A percentile compares a stretch with the other conserved stretches of the same genome.
Conservation (phyloP, 2,329 filamentous ascomycete species). For the Alternaria solani region DNA sequence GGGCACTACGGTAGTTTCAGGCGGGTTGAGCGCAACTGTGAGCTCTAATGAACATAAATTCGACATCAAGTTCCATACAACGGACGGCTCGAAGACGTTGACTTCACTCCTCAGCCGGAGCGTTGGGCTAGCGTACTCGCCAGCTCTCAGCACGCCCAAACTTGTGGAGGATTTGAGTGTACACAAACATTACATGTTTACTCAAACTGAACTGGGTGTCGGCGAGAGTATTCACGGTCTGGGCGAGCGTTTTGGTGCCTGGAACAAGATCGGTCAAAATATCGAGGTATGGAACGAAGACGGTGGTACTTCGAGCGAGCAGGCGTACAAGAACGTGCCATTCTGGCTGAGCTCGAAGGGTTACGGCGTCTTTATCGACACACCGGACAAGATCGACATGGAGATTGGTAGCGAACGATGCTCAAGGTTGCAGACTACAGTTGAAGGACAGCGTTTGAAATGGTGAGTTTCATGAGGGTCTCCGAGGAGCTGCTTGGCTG, state of each 20-base stretch:
- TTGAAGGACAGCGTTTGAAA: conserved; percentile 74
- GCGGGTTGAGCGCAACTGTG: conserved; percentile 62
- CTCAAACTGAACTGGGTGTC: conserved; percentile 57
- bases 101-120: conserved; percentile 65
- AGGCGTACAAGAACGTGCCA: conserved; percentile 76
- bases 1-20: conserved; percentile 61
- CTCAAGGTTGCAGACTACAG: conserved; percentile 72
- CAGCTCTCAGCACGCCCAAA: conserved; percentile 61
- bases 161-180: conserved; percentile 61
- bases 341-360: conserved; percentile 76
- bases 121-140: conserved; percentile 65
- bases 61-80: conserved; percentile 64
- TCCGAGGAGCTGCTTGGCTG: neutral
- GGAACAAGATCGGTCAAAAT: conserved; percentile 77
- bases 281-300: conserved; percentile 70
- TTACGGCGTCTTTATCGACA: conserved; percentile 80
- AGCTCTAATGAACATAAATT: conserved; percentile 60
- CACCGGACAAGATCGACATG: conserved; percentile 72
- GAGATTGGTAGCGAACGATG: conserved; percentile 79
- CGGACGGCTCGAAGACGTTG: conserved; percentile 59
- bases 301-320: conserved; percentile 71
- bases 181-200: conserved; percentile 56
- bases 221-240: conserved; percentile 76
- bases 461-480: conserved; percentile 52
- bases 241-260: conserved; percentile 78